A percentile compares a stretch with the other conserved stretches of the same genome.
These are phyloP conservation scores for Lipomyces yarrowii DNA, from an alignment of 1,139 yeast genomes.

Conservation along the genomic window DNA sequence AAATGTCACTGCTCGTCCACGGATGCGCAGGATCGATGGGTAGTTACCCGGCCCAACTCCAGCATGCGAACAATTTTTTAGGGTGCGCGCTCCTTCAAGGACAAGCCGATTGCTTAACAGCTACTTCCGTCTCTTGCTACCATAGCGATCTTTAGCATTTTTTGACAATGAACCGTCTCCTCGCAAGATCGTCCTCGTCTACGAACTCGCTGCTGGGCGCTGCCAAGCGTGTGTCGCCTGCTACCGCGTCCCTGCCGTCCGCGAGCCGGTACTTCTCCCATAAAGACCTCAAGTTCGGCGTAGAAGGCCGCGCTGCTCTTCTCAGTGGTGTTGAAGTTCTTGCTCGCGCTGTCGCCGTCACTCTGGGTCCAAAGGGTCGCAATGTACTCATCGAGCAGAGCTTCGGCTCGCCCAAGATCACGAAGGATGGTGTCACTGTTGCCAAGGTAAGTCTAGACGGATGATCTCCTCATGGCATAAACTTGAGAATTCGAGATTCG, in stretches of 20 bases:
- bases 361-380: conserved; percentile 98
- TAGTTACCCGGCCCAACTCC: neutral
- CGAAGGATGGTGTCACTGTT: conserved; percentile 99
- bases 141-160: neutral
- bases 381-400: conserved; percentile 96
- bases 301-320: conserved; percentile 96
- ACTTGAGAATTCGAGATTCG: neutral
- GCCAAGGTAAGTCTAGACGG: conserved; percentile 52
- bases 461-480: no score
- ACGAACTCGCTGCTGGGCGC: conserved; percentile 3
- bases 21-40: conserved; percentile 4
- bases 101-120: neutral
- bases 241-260: conserved; percentile 2
- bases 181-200: conserved; percentile 15
- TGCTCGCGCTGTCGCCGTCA: conserved; percentile 96
- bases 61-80: neutral
- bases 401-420: conserved; percentile 96
- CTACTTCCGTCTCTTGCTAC: neutral
- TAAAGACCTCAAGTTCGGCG: conserved; percentile 97
- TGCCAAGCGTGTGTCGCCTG: conserved; percentile 8
- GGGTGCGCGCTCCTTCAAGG: neutral
- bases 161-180: conserved; percentile 25
- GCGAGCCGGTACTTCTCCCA: conserved; percentile 44
- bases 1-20: neutral
- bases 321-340: conserved; percentile 94